Conservation (phyloP, 164 flowering plant genomes). For the Tetracentron sinense region DNA sequence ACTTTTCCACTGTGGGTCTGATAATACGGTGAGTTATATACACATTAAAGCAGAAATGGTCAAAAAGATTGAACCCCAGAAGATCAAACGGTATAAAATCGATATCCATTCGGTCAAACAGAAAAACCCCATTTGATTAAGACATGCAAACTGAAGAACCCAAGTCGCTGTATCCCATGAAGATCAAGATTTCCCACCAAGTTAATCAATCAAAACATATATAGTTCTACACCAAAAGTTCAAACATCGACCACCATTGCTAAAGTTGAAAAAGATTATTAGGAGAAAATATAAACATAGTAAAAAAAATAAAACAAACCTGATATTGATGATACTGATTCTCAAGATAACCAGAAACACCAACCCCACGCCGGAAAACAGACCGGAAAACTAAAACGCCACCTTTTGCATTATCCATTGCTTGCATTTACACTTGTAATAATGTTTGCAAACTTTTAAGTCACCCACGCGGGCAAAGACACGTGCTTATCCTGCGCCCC, state of each 20-base stretch:
- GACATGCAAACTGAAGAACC: not conserved
- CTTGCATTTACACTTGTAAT: slow-evolving; percentile 9
- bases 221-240: not conserved
- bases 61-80: not conserved
- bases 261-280: not conserved
- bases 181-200: not conserved
- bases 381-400: not conserved
- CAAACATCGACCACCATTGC: not conserved
- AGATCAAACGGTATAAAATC: not conserved
- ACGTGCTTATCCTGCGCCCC: slow-evolving; percentile 71
- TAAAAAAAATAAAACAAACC: not conserved
- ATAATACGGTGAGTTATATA: not conserved
- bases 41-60: not conserved
- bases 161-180: not conserved
- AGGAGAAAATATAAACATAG: no score
- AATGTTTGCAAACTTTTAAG: slow-evolving; percentile 11
- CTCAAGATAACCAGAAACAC: not conserved
- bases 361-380: not conserved
- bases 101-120: not conserved
- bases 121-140: not conserved
- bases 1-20: no score
- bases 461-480: slow-evolving; percentile 40
- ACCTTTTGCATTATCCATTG: not conserved
- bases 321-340: slow-evolving; percentile 3
- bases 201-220: not conserved